These are phyloP conservation scores for Alternaria atra DNA, from an alignment of 2,329 filamentous ascomycete genomes.

Conservation along the genomic window DNA sequence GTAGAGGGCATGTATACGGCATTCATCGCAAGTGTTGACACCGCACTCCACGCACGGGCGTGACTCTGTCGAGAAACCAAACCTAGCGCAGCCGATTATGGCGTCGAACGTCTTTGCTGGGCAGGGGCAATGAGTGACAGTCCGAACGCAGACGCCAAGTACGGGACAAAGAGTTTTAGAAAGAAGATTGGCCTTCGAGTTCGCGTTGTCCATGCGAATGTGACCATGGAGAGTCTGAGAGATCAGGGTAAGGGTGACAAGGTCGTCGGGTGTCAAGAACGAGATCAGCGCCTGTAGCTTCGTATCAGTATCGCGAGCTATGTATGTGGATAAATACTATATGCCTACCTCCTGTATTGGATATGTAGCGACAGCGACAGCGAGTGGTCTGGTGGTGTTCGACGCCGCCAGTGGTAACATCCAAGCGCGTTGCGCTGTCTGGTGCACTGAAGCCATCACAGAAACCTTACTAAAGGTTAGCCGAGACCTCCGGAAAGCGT, in stretches of 20 bases:
- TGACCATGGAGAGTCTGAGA: conserved; percentile 13
- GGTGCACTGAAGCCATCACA: not conserved
- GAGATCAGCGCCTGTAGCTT: conserved; percentile 9
- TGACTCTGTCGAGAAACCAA: conserved; percentile 17
- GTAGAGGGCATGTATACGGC: conserved; percentile 40
- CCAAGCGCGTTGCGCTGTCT: conserved; percentile 4
- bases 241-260: conserved; percentile 7
- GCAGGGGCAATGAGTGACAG: conserved; percentile 7
- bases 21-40: conserved; percentile 40
- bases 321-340: not conserved
- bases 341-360: conserved; percentile 16
- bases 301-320: not conserved
- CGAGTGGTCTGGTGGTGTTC: conserved; percentile 9
- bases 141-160: conserved; percentile 1
- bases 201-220: conserved; percentile 16
- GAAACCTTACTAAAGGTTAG: not conserved
- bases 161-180: conserved; percentile 22
- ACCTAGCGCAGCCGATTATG: conserved; percentile 1
- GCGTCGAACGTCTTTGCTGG: conserved; percentile 6
- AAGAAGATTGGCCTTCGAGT: conserved; percentile 16
- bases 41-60: conserved; percentile 30
- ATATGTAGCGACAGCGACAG: conserved; percentile 6
- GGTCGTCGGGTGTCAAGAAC: conserved; percentile 11
- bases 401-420: conserved; percentile 1
- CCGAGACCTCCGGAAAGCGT: not conserved